These are phyloP conservation scores for Fraxinus anomala DNA, from an alignment of 257 asterid genomes.

Conservation along the genomic window DNA sequence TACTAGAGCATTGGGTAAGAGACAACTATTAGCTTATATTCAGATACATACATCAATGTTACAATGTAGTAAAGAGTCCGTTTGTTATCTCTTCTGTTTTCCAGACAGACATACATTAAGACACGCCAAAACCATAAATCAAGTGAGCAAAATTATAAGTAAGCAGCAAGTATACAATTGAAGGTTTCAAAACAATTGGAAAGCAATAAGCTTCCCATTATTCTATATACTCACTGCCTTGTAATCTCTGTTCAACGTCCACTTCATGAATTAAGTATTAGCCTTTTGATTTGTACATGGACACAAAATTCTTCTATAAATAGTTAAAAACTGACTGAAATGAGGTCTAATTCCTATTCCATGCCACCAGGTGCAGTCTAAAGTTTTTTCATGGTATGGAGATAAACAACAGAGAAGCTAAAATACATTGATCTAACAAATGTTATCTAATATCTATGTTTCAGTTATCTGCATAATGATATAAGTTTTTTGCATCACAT, in stretches of 20 bases:
- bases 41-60: background rate
- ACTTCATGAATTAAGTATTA: background rate
- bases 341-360: background rate
- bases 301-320: too few relatives aligned
- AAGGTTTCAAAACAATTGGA: constrained; percentile 1
- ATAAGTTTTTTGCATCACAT: background rate
- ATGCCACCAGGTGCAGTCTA: background rate
- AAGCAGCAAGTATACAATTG: background rate
- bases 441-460: background rate
- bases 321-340: background rate
- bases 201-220: constrained; percentile 3
- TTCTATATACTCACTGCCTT: background rate
- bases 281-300: too few relatives aligned
- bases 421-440: background rate
- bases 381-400: background rate
- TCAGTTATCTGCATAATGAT: constrained; percentile 8
- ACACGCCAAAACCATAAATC: background rate
- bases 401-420: background rate
- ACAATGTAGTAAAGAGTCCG: background rate
- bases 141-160: background rate
- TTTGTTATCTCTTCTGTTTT: background rate
- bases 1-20: background rate
- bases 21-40: background rate
- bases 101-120: background rate
- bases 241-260: background rate